phyloP scores from a whole-genome alignment of 2,329 filamentous ascomycete genomes.

The Ceratocystis variospora region DNA sequence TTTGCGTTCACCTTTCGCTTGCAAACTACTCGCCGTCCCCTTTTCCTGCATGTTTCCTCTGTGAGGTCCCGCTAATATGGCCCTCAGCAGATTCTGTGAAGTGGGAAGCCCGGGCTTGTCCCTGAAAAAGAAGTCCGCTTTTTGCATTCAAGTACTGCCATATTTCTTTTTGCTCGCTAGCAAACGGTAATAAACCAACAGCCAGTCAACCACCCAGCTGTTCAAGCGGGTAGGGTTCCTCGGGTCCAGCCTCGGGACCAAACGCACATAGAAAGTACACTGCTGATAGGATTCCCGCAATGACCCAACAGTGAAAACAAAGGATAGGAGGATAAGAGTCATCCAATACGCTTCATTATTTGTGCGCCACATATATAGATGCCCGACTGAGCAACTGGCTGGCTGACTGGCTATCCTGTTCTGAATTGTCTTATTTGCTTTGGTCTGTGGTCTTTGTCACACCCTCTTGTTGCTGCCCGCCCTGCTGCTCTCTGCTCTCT shows the following conservation, averaged over 20 bases:
- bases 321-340: background rate
- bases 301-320: no score
- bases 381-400: background rate
- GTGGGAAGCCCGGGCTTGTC: no score
- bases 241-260: background rate
- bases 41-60: background rate
- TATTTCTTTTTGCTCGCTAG: background rate
- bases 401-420: background rate
- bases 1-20: background rate
- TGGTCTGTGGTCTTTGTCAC: background rate
- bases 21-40: background rate
- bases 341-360: background rate
- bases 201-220: background rate
- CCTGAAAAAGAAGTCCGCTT: background rate
- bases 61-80: background rate
- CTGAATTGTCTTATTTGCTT: constrained; percentile 5
- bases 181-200: background rate
- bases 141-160: background rate
- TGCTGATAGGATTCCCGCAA: background rate
- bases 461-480: background rate
- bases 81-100: background rate
- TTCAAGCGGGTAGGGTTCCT: background rate
- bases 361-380: background rate
- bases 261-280: background rate
- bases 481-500: no score